These are phyloP conservation scores for Candida lessepsii DNA, from an alignment of 805 yeast genomes.

Conservation along the genomic window DNA sequence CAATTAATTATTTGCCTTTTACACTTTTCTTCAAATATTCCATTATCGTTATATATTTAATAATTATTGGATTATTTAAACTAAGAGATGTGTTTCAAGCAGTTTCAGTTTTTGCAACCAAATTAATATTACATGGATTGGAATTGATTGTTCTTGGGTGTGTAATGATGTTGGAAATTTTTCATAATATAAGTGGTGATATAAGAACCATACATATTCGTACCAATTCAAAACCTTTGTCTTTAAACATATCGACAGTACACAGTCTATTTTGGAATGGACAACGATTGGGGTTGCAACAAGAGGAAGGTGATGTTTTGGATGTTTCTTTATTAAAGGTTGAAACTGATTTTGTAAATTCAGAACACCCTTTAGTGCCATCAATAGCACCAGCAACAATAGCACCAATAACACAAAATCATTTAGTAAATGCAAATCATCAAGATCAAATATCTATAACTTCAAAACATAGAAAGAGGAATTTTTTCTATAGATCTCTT, in stretches of 20 bases:
- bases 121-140: background rate
- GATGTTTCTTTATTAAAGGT: constrained; percentile 1
- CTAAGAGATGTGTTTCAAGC: constrained; percentile 1
- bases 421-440: no score
- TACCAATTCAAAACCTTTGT: background rate
- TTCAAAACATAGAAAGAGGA: no score
- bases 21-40: background rate
- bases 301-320: background rate
- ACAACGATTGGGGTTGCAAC: background rate
- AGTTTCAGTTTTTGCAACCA: background rate
- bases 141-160: constrained; percentile 2
- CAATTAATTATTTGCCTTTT: background rate
- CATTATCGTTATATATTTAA: background rate
- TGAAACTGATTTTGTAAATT: no score
- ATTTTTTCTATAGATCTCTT: no score
- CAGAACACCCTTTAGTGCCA: no score
- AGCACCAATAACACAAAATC: no score
- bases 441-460: no score
- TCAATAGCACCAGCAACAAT: no score
- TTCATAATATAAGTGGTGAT: background rate
- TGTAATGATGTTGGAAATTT: background rate
- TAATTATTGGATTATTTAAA: constrained; percentile 8
- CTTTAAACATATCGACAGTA: constrained; percentile 1
- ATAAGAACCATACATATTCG: no score
- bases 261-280: constrained; percentile 12